Base-by-base conservation (phyloP, 495 filamentous ascomycete genomes). In the Penicillium soppii region DNA sequence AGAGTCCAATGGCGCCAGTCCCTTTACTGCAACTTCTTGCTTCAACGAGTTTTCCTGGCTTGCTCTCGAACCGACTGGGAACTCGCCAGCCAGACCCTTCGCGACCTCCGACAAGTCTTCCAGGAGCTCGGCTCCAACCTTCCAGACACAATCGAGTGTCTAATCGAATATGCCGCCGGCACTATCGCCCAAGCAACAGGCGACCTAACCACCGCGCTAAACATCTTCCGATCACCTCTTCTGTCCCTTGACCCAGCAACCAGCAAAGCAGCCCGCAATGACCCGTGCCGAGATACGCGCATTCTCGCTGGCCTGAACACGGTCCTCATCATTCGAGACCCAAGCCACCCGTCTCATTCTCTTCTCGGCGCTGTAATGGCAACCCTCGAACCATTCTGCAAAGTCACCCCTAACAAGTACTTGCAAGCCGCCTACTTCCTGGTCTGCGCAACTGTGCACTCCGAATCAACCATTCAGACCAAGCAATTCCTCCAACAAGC, bases 251-350 rank as follows among this genome's bases (percentile, higher is more conserved):
- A 86, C 15, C 63, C 73, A 23, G 62, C 59, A 15, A 69, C 57
- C 46, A 78, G 60, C 51, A 68, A 59, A 36, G 70, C 67, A 54
- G 54, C 68, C 38, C 69, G 67, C 42, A 73, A 80, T 44, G 79
- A 84, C 29, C 72, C 84, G n/a, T 78, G 80, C 39, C 77, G 81
- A 3, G 89, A 96, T 53, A 72, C 95, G 16, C 74, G 84, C 7
- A 80, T 95, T 41, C 80, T 97, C 9, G 87, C 90, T 4, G 73
- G 83, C 4, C 79, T 99, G 50, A 97, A 95, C 67, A 79, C 79
- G 19, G 69, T 96, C 21, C 85, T 91, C 64, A 94, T 97, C 47
- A 73, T 96, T 54, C 88, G 91, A 38, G 72, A 84, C 30, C 80
- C 80, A 7, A 52, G 65, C 0, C 79, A 85, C 21, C 71, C 72